Evolutionary conservation across 1,284 basidiomycete species (phyloP).

Genomic region (Heterobasidion occidentale): DNA sequence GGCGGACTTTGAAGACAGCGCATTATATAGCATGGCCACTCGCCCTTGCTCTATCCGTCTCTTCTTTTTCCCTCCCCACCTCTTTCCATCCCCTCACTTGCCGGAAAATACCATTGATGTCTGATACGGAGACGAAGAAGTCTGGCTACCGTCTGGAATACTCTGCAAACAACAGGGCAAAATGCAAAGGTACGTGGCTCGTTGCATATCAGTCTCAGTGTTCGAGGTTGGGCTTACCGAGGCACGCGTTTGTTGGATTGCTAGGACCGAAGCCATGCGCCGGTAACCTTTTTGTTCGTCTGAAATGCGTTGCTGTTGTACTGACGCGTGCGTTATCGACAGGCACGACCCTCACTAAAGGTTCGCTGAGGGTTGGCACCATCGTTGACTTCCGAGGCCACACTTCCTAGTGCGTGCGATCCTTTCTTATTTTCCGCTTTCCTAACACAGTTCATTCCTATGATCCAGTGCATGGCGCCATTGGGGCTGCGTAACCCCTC

Average conservation of each 20-base stretch:
- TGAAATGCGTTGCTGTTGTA: slow-evolving; percentile 10
- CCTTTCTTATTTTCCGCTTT: not conserved
- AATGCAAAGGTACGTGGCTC: slow-evolving; percentile 73
- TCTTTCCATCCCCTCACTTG: slow-evolving; percentile 14
- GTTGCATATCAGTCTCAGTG: slow-evolving; percentile 13
- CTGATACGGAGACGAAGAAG: slow-evolving; percentile 48
- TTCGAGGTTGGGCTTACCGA: slow-evolving; percentile 16
- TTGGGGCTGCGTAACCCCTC: slow-evolving; percentile 73
- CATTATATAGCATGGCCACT: slow-evolving; percentile 9
- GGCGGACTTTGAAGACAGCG: slow-evolving; percentile 14
- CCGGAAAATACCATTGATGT: slow-evolving; percentile 30
- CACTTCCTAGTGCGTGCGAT: slow-evolving; percentile 56
- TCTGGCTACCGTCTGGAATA: slow-evolving; percentile 76
- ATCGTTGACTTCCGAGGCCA: slow-evolving; percentile 71
- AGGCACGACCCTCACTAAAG: slow-evolving; percentile 73
- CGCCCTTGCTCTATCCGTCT: slow-evolving; percentile 7
- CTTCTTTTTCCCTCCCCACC: slow-evolving; percentile 11
- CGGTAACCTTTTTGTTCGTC: slow-evolving; percentile 28
- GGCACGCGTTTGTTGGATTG: slow-evolving; percentile 16
- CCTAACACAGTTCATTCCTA: not conserved
- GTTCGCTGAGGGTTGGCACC: slow-evolving; percentile 65
- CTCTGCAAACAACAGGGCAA: slow-evolving; percentile 55
- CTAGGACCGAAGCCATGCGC: slow-evolving; percentile 75
- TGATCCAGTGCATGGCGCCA: slow-evolving; percentile 65
- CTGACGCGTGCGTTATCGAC: slow-evolving; percentile 13